Conservation (phyloP, 1,139 yeast species). For the Waltiozyma sp. region DNA sequence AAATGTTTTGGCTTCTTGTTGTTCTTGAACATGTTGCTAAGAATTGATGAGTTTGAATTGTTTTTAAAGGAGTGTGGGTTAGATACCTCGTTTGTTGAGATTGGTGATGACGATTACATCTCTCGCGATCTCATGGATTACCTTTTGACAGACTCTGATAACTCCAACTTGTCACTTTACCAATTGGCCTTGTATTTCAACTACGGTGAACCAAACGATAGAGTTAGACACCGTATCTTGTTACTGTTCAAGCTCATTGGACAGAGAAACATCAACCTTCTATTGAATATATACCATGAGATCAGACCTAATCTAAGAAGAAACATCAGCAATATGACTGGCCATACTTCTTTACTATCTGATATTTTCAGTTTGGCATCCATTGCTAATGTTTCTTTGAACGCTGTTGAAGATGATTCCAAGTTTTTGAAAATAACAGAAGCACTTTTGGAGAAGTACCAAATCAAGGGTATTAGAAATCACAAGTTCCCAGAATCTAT, state of each 20-base stretch:
- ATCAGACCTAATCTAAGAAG: conserved; percentile 31
- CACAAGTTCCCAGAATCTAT: conserved; percentile 15
- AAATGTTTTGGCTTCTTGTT: conserved; percentile 34
- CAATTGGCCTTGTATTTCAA: conserved; percentile 45
- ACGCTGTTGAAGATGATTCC: conserved; percentile 17
- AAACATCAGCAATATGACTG: conserved; percentile 20
- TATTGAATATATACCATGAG: conserved; percentile 36
- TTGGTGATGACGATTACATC: conserved; percentile 30
- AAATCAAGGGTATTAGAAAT: conserved; percentile 22
- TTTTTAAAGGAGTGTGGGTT: conserved; percentile 37
- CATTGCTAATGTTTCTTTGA: conserved; percentile 21
- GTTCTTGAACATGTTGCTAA: conserved; percentile 41
- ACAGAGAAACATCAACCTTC: conserved; percentile 25
- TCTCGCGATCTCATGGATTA: conserved; percentile 42
- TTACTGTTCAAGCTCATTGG: conserved; percentile 36
- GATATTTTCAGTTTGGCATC: conserved; percentile 24
- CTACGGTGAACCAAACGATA: conserved; percentile 38
- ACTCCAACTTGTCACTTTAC: conserved; percentile 36
- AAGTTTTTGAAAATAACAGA: conserved; percentile 13
- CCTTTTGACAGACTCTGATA: conserved; percentile 30
- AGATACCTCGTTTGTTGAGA: conserved; percentile 21
- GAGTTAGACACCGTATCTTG: conserved; percentile 42
- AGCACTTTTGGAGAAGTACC: conserved; percentile 18
- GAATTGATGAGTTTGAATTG: conserved; percentile 38
- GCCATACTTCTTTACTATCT: conserved; percentile 18